These are phyloP conservation scores for Linaria vulgaris DNA, from an alignment of 257 asterid genomes.

Conservation along the genomic window DNA sequence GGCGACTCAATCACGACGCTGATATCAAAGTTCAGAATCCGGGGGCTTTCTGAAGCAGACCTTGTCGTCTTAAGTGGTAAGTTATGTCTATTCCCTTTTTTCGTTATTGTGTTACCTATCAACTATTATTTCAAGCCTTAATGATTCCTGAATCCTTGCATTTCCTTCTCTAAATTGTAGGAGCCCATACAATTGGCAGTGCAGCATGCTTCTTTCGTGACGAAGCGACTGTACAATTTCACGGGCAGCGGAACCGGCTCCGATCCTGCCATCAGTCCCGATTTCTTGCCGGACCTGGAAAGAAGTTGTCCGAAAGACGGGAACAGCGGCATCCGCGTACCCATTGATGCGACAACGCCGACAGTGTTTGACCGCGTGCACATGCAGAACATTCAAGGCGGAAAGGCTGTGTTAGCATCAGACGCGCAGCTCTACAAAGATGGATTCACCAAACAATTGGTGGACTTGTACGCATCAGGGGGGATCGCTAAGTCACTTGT, in stretches of 20 bases:
- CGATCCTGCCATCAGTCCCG: constrained; percentile 35
- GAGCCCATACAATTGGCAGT: constrained; percentile 50
- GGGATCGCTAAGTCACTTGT: no score
- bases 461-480: constrained; percentile 27
- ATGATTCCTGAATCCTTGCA: no score
- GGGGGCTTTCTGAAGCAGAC: constrained; percentile 37
- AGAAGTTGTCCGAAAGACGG: constrained; percentile 34
- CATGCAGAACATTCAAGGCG: constrained; percentile 32
- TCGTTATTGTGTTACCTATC: no score
- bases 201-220: constrained; percentile 52
- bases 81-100: no score
- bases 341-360: constrained; percentile 26
- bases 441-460: constrained; percentile 11
- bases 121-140: no score
- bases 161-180: constrained; percentile 18
- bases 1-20: constrained; percentile 40
- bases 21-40: constrained; percentile 33
- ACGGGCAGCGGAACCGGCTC: constrained; percentile 15
- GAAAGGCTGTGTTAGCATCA: constrained; percentile 35
- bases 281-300: constrained; percentile 21
- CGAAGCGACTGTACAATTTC: constrained; percentile 34
- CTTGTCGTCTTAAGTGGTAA: constrained; percentile 48
- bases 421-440: constrained; percentile 39
- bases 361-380: constrained; percentile 32
- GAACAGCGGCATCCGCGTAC: constrained; percentile 21